phyloP scores from a whole-genome alignment of 441 rosid genomes.

The Populus hybrid region DNA sequence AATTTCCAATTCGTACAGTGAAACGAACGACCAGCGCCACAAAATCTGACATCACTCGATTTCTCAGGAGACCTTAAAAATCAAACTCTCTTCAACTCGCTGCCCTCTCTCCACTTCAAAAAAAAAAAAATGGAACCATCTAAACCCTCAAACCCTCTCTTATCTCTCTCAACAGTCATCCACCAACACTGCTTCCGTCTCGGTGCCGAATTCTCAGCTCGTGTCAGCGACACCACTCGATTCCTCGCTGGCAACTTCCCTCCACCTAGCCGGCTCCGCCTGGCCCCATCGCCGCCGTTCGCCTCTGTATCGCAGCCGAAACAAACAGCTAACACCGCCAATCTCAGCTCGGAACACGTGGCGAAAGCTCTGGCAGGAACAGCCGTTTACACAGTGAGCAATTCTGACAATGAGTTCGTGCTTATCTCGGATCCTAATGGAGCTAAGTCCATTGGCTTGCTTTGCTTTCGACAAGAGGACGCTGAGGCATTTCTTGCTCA shows the following conservation, averaged over 20 bases:
- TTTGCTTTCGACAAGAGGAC: slow-evolving; percentile 89
- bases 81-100: not conserved
- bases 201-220: slow-evolving; percentile 53
- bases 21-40: not conserved
- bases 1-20: not conserved
- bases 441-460: slow-evolving; percentile 75
- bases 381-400: slow-evolving; percentile 76
- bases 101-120: not conserved
- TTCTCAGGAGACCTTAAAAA: not conserved
- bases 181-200: slow-evolving; percentile 64
- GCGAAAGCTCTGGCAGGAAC: slow-evolving; percentile 77
- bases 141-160: slow-evolving; percentile 55
- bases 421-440: slow-evolving; percentile 86
- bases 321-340: slow-evolving; percentile 25
- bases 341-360: slow-evolving; percentile 49
- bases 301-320: slow-evolving; percentile 62
- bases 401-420: slow-evolving; percentile 83
- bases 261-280: slow-evolving; percentile 17
- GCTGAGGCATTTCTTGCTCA: slow-evolving; percentile 90
- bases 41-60: not conserved
- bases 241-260: slow-evolving; percentile 30
- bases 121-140: slow-evolving; percentile 47
- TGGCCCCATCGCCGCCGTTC: slow-evolving; percentile 39
- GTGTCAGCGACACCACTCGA: slow-evolving; percentile 57
- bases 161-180: slow-evolving; percentile 62